These are phyloP conservation scores for Epithele typhae DNA, from an alignment of 768 basidiomycete genomes.

Conservation along the genomic window DNA sequence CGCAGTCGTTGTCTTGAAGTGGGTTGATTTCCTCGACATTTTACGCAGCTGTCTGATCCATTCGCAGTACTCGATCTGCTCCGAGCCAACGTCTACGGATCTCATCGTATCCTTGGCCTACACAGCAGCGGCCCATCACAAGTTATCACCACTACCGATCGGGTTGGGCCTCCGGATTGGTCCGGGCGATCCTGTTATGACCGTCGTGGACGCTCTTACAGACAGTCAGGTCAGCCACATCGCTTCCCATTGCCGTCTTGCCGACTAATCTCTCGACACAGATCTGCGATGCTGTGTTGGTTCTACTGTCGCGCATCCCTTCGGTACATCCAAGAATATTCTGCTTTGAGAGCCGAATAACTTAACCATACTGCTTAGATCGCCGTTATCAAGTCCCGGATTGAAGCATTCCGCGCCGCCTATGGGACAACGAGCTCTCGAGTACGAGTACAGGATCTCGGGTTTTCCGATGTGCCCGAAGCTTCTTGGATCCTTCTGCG, in stretches of 20 bases:
- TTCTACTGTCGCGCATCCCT: conserved; percentile 43
- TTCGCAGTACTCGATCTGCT: conserved; percentile 59
- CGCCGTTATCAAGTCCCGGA: conserved; percentile 51
- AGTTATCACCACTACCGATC: conserved; percentile 50
- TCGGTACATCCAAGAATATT: conserved; percentile 30
- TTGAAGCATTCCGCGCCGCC: conserved; percentile 26
- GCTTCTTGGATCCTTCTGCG: conserved; percentile 64
- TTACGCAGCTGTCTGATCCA: neutral
- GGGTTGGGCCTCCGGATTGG: conserved; percentile 54
- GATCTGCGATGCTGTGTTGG: conserved; percentile 43
- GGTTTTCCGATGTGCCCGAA: conserved; percentile 40
- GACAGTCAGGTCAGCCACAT: no score
- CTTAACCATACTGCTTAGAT: conserved; percentile 31
- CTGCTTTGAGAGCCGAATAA: neutral
- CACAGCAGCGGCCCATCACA: conserved; percentile 45
- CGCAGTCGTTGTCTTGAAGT: conserved; percentile 66
- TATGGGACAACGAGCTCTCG: no score
- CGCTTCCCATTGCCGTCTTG: no score
- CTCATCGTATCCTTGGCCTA: conserved; percentile 64
- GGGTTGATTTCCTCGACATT: conserved; percentile 11
- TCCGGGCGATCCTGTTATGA: no score
- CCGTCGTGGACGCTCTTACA: no score
- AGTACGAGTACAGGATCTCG: conserved; percentile 46
- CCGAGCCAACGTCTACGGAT: conserved; percentile 59
- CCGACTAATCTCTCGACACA: conserved; percentile 13